A percentile compares a stretch with the other conserved stretches of the same genome.
Conservation (phyloP, 2,329 filamentous ascomycete genomes). For the Fusarium setosum region DNA sequence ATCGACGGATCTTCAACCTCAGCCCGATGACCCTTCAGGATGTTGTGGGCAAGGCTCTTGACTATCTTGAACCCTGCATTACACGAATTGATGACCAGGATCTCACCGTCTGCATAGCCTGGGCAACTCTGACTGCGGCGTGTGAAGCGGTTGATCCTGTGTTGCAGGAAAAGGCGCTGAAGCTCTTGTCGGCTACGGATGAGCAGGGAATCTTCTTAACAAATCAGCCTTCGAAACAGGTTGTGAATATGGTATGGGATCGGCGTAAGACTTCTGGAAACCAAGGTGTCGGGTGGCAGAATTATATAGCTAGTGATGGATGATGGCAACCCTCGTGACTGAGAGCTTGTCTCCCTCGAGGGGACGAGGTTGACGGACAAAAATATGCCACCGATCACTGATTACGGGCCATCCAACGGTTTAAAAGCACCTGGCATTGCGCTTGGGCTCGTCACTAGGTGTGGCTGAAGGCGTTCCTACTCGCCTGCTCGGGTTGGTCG, state of each 20-base stretch:
- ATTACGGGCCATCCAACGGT: too few relatives aligned
- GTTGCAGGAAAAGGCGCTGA: neutral
- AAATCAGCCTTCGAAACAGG: neutral
- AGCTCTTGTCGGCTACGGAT: neutral
- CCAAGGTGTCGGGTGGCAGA: neutral
- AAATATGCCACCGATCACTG: too few relatives aligned
- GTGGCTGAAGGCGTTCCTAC: too few relatives aligned
- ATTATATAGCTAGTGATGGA: neutral
- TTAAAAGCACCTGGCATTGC: too few relatives aligned
- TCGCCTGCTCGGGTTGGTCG: too few relatives aligned
- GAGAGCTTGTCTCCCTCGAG: too few relatives aligned
- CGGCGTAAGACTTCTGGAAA: neutral
- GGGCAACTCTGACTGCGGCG: neutral
- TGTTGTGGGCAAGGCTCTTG: neutral
- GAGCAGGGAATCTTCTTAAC: neutral
- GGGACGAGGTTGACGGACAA: too few relatives aligned
- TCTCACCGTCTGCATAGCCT: neutral
- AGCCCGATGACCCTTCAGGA: neutral
- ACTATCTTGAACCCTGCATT: neutral
- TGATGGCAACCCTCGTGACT: too few relatives aligned
- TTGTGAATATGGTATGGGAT: neutral
- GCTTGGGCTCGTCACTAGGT: too few relatives aligned
- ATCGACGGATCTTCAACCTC: neutral
- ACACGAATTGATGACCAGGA: neutral
- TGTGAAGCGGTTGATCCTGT: neutral